Conservation (phyloP, 371 early-diverging fungal species). For the Lichtheimia ornata region DNA sequence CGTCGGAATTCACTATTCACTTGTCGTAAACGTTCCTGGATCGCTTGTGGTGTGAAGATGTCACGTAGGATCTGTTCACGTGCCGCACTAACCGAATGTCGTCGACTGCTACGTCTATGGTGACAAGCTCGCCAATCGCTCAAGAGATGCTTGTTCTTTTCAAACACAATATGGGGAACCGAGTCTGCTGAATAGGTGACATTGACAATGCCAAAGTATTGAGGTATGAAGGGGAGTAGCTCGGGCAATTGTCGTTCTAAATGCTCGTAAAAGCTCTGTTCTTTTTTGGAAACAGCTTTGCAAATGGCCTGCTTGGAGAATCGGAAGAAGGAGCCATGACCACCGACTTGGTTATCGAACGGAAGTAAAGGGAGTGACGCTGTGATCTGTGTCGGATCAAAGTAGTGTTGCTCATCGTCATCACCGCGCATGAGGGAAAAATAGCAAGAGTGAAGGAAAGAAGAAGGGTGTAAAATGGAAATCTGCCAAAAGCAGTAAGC, state of each 20-base stretch:
- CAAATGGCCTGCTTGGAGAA: constrained; percentile 51
- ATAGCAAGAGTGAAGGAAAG: no score
- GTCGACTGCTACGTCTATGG: constrained; percentile 6
- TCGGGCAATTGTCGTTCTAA: constrained; percentile 79
- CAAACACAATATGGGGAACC: constrained; percentile 76
- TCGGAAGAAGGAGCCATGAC: constrained; percentile 49
- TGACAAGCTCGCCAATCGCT: constrained; percentile 42
- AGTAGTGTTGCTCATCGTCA: constrained; percentile 11
- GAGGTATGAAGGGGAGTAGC: constrained; percentile 83
- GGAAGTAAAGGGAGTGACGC: constrained; percentile 58
- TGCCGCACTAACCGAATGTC: constrained; percentile 13
- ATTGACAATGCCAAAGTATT: constrained; percentile 91
- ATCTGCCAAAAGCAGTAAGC: no score
- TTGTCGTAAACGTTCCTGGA: constrained; percentile 56
- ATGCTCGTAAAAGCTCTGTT: constrained; percentile 88
- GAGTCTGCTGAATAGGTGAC: constrained; percentile 69
- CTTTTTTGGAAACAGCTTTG: constrained; percentile 72
- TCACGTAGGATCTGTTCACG: constrained; percentile 72
- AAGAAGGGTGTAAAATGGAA: no score
- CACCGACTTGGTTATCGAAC: constrained; percentile 50
- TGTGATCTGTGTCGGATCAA: constrained; percentile 58
- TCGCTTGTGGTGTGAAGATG: constrained; percentile 72
- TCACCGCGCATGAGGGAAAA: no score
- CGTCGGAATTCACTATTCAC: constrained; percentile 16
- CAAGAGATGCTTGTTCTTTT: constrained; percentile 79